Evolutionary conservation across 306 rosid genomes (phyloP).

Genomic region (Lathyrus oleraceus): DNA sequence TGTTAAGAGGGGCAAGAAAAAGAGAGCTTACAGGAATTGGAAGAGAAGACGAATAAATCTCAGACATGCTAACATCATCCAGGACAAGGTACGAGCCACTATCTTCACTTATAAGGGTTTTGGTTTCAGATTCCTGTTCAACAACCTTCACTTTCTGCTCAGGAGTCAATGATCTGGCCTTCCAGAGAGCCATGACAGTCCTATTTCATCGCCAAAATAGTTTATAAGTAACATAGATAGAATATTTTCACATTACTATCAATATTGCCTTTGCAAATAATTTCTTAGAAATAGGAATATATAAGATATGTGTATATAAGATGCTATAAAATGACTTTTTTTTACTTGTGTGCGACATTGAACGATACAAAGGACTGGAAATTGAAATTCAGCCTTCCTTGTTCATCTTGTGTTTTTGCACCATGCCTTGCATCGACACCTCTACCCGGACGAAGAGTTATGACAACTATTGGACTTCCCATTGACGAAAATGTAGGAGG

Average conservation of each 20-base stretch:
- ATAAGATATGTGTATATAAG: background rate
- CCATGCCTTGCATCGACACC: conserved; percentile 94
- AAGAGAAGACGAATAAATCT: conserved; percentile 63
- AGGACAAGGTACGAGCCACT: conserved; percentile 67
- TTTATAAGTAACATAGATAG: conserved; percentile 35
- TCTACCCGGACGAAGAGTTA: conserved; percentile 84
- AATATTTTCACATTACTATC: conserved; percentile 20
- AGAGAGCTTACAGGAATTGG: conserved; percentile 66
- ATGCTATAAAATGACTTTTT: conserved; percentile 29
- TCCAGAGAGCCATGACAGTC: conserved; percentile 97
- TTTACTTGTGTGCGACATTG: conserved; percentile 78
- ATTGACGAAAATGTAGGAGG: conserved; percentile 85
- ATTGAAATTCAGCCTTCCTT: conserved; percentile 94
- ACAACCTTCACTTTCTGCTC: conserved; percentile 90
- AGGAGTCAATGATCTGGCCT: conserved; percentile 92
- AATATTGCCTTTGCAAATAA: conserved; percentile 8
- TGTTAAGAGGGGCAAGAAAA: conserved; percentile 20
- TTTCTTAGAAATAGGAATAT: conserved; percentile 12
- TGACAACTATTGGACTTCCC: conserved; percentile 92
- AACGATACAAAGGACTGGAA: conserved; percentile 96
- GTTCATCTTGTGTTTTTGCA: conserved; percentile 83
- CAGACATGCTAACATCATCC: conserved; percentile 86
- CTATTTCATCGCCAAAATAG: conserved; percentile 49
- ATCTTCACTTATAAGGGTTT: conserved; percentile 70
- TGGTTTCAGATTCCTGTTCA: conserved; percentile 80